Evolutionary conservation across 306 rosid genomes (phyloP), one percentile per base, ranked within the genome.

Genomic region (Quercus variabilis): DNA sequence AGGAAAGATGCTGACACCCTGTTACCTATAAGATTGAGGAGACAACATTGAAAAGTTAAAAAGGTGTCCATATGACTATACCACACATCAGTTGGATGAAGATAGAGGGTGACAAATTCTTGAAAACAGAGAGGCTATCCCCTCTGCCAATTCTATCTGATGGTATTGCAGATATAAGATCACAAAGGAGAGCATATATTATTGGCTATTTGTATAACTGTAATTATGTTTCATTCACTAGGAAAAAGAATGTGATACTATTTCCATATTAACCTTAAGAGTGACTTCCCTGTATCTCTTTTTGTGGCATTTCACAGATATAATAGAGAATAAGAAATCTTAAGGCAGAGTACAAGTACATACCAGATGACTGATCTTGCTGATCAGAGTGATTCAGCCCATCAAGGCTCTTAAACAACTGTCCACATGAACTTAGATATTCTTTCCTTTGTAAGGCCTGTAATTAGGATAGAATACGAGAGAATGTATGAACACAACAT

Each of bases 331-430:
- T 28, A 63, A 19, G 52, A 71, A 41, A 83, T 81, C 69, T 52
- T 62, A 26, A 74, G 55, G 76, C 7, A 20, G 52, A 31, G 55
- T 68, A 79, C 62, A 82, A 80, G 71, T 49, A 51, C 74, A 49
- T 85, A 91, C 97, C 92, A 69, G 78, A 84, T 71, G 86, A 83
- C 52, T 76, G 81, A 46, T 85, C 89, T 56, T 74, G 90, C 75
- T 68, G 76, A 79, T 74, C 79, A 11, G 82, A 80, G 74, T 68
- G 65, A 77, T 84, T 76, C 51, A 83, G 71, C 31, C 20, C 65
- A 55, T 71, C 64, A 54, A 70, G 71, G 72, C 80, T 82, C 70
- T 68, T 68, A 68, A 38, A 63, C 79, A 74, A 57, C 43, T 81
- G 77, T 68, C 80, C 83, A 80, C 83, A 83, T 38, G 87, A 82